A percentile compares a stretch with the other conserved stretches of the same genome.
phyloP scores from a whole-genome alignment of 768 basidiomycete species.

The Macrolepiota dolichaula region DNA sequence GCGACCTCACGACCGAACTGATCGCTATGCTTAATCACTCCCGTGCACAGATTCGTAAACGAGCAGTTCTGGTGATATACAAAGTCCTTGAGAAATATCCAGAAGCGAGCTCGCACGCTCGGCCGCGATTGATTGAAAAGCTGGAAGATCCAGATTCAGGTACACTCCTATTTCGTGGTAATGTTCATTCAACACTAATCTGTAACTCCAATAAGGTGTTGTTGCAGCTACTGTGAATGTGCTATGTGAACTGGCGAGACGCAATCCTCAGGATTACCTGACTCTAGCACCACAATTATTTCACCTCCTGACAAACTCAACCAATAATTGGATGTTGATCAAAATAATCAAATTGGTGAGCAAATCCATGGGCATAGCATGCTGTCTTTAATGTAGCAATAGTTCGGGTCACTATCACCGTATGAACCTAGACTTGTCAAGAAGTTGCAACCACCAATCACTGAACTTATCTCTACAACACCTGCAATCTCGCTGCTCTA shows the following conservation, averaged over 20 bases:
- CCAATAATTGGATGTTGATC: constrained; percentile 99
- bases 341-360: constrained; percentile 93
- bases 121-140: constrained; percentile 72
- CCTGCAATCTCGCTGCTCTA: constrained; percentile 94
- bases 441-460: constrained; percentile 92
- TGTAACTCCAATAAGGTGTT: constrained; percentile 53
- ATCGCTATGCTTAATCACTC: constrained; percentile 89
- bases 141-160: constrained; percentile 77
- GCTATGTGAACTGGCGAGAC: constrained; percentile 85
- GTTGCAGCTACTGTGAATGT: constrained; percentile 94
- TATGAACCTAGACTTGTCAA: constrained; percentile 90
- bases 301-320: constrained; percentile 86
- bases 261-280: constrained; percentile 77
- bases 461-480: constrained; percentile 92
- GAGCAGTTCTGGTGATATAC: constrained; percentile 82
- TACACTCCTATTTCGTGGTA: constrained; percentile 24
- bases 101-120: constrained; percentile 63
- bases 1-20: constrained; percentile 85
- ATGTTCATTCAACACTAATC: background rate
- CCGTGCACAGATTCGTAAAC: constrained; percentile 82
- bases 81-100: constrained; percentile 82
- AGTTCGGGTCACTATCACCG: constrained; percentile 94
- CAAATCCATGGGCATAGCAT: background rate
- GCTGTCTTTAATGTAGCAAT: background rate
- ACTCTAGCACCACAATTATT: constrained; percentile 90